These are phyloP conservation scores for Elaeagnus macrophylla DNA, from an alignment of 306 rosid species.

Conservation along the genomic window DNA sequence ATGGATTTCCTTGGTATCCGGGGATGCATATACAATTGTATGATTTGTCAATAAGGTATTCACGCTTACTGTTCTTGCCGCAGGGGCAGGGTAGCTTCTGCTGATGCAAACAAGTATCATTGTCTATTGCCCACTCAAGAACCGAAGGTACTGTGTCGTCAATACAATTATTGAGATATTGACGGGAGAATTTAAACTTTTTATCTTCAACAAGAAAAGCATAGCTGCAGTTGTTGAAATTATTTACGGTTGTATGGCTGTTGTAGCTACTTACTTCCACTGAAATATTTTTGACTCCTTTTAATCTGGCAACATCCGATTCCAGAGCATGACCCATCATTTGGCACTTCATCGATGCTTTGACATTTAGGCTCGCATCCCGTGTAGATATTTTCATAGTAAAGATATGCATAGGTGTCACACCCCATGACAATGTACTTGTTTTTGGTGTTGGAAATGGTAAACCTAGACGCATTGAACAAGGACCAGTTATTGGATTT, in stretches of 20 bases:
- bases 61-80: background rate
- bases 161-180: background rate
- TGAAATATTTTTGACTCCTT: background rate
- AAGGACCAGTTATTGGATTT: background rate
- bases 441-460: background rate
- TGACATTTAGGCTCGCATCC: conserved; percentile 12
- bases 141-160: background rate
- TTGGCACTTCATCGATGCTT: background rate
- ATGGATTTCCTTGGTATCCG: conserved; percentile 11
- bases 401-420: conserved; percentile 11
- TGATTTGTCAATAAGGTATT: background rate
- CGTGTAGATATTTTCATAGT: background rate
- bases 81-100: background rate
- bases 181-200: conserved; percentile 5
- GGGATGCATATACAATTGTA: too few relatives aligned
- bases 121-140: conserved; percentile 10
- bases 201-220: conserved; percentile 7
- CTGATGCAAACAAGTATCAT: background rate
- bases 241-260: background rate
- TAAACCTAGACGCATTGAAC: background rate
- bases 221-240: conserved; percentile 17
- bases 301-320: conserved; percentile 19
- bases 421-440: conserved; percentile 17
- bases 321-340: conserved; percentile 9
- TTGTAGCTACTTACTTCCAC: background rate